phyloP scores from a whole-genome alignment of 108 stramenopile genomes.

The Chaetoceros muelleri region DNA sequence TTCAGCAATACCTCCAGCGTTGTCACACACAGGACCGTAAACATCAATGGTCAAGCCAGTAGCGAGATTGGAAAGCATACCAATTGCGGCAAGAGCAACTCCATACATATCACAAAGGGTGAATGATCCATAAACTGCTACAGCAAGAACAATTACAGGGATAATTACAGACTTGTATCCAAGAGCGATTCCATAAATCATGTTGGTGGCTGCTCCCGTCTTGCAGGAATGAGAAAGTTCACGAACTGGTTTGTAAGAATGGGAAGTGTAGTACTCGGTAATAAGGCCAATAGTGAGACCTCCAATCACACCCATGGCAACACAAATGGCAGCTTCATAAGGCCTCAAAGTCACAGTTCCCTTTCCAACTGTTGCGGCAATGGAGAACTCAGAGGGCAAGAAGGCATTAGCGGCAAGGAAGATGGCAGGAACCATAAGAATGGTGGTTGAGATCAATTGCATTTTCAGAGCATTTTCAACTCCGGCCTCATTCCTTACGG shows the following conservation, averaged over 20 bases:
- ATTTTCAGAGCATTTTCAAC: slow-evolving; percentile 89
- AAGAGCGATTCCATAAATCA: slow-evolving; percentile 97
- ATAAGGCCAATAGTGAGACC: slow-evolving; percentile 94
- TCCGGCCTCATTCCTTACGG: slow-evolving; percentile 79
- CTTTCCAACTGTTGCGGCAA: slow-evolving; percentile 48
- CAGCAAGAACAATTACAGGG: slow-evolving; percentile 90
- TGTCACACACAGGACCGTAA: slow-evolving; percentile 98
- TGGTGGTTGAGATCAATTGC: slow-evolving; percentile 93
- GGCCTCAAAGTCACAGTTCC: slow-evolving; percentile 47
- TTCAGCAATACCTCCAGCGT: slow-evolving; percentile 99
- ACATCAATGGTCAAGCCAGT: slow-evolving; percentile 98
- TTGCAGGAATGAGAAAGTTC: slow-evolving; percentile 92
- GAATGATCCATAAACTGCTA: slow-evolving; percentile 89
- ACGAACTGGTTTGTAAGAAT: slow-evolving; percentile 88
- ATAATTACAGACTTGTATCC: slow-evolving; percentile 98
- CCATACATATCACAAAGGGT: slow-evolving; percentile 92
- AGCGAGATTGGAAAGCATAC: slow-evolving; percentile 97
- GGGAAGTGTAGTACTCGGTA: slow-evolving; percentile 99
- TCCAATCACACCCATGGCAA: slow-evolving; percentile 86
- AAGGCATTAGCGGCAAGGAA: slow-evolving; percentile 68
- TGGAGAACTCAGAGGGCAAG: slow-evolving; percentile 70
- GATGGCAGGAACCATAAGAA: slow-evolving; percentile 88
- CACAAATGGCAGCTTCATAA: slow-evolving; percentile 56
- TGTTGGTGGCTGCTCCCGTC: slow-evolving; percentile 97
- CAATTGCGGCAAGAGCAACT: slow-evolving; percentile 94